These are phyloP conservation scores for Endogone sp. DNA, from an alignment of 192 early-diverging fungal species.

Conservation along the genomic window DNA sequence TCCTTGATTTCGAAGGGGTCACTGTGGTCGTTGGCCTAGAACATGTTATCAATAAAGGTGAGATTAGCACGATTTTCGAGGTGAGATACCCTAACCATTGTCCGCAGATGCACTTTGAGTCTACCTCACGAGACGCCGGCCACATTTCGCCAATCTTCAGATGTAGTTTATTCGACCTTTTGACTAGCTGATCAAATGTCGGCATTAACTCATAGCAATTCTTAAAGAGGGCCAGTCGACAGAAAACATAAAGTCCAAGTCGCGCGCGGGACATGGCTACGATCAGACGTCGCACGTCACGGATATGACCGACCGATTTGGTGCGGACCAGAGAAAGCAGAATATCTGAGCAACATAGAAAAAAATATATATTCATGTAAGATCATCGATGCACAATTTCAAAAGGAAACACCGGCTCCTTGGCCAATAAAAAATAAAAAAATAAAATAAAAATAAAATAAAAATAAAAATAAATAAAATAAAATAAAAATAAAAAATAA, in stretches of 20 bases:
- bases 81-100: too few species aligned
- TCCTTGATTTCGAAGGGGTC: conserved; percentile 36
- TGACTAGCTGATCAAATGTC: conserved; percentile 57
- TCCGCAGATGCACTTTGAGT: too few species aligned
- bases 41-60: neutral
- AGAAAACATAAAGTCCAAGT: conserved; percentile 93
- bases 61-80: neutral
- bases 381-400: too few species aligned
- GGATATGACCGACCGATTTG: conserved; percentile 81
- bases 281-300: conserved; percentile 88
- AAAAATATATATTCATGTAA: neutral
- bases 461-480: too few species aligned
- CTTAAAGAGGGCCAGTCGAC: conserved; percentile 67
- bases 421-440: too few species aligned
- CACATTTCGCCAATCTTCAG: conserved; percentile 49
- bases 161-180: conserved; percentile 59
- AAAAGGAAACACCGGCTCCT: too few species aligned
- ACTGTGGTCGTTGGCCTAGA: conserved; percentile 30
- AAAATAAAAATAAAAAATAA: too few species aligned
- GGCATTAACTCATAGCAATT: conserved; percentile 79
- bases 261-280: conserved; percentile 94
- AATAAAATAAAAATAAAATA: too few species aligned
- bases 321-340: conserved; percentile 94
- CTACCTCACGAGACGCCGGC: conserved; percentile 1
- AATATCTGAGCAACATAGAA: conserved; percentile 48